Conservation (phyloP, 352 stramenopile species). For the Phytophthora constricta region DNA sequence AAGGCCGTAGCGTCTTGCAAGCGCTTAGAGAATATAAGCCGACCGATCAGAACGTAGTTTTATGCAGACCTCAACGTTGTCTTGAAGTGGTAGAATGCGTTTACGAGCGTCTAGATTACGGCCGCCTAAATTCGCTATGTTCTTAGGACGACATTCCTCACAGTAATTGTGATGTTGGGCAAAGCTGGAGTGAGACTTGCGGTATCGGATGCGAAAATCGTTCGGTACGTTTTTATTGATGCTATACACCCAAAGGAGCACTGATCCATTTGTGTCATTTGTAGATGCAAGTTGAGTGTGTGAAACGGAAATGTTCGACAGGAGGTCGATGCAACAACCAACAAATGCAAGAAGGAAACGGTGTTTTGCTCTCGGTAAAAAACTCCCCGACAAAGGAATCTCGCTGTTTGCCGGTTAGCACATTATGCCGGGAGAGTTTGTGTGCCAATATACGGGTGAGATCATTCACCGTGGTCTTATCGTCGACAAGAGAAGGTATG, state of each 20-base stretch:
- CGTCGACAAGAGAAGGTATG: conserved; percentile 2
- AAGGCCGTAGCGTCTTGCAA: conserved; percentile 6
- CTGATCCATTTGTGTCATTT: neutral
- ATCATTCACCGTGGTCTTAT: neutral
- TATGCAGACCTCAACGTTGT: neutral
- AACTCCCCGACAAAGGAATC: conserved; percentile 9
- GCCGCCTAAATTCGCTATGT: neutral
- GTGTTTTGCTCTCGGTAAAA: conserved; percentile 1
- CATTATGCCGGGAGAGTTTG: conserved; percentile 7
- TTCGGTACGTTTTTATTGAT: neutral
- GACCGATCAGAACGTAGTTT: conserved; percentile 1
- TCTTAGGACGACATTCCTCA: conserved; percentile 10
- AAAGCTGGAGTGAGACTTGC: neutral
- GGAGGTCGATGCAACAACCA: conserved; percentile 17
- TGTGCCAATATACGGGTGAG: conserved; percentile 15
- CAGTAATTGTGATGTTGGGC: conserved; percentile 3
- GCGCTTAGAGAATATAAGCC: conserved; percentile 6
- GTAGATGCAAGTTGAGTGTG: conserved; percentile 20
- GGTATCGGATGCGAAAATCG: conserved; percentile 13
- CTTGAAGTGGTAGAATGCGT: conserved; percentile 8
- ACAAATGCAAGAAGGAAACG: conserved; percentile 12
- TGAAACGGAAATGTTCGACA: neutral
- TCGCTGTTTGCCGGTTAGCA: neutral
- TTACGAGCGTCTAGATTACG: too few species aligned
- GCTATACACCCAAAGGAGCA: neutral